Evolutionary conservation across 2,329 filamentous ascomycete species (phyloP).

Genomic region (Nigrospora osmanthi): DNA sequence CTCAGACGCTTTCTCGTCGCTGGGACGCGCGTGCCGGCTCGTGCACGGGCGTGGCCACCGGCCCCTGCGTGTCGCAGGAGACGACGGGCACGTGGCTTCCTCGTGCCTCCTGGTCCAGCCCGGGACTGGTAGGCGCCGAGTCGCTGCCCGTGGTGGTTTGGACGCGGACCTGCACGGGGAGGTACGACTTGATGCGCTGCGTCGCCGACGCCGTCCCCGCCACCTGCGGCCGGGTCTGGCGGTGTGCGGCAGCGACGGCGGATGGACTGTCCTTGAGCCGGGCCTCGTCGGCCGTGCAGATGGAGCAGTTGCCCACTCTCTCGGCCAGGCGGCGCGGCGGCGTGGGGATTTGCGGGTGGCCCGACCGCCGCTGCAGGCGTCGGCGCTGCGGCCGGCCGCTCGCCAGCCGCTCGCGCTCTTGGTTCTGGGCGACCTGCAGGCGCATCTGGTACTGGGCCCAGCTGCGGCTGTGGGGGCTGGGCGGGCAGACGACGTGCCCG

Average conservation of each 20-base stretch:
- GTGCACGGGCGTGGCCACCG: not conserved
- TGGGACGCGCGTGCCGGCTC: not conserved
- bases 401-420: not conserved
- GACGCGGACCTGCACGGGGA: slow-evolving; percentile 1
- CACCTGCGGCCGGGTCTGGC: too few relatives aligned
- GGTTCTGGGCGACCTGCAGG: not conserved
- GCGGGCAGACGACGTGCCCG: slow-evolving; percentile 17
- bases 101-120: not conserved
- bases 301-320: slow-evolving; percentile 16
- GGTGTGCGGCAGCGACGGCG: too few relatives aligned
- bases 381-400: slow-evolving; percentile 8
- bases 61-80: not conserved
- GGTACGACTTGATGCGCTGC: slow-evolving; percentile 1
- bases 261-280: slow-evolving; percentile 3
- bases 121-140: not conserved
- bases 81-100: slow-evolving; percentile 1
- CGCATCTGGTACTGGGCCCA: slow-evolving; percentile 2
- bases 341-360: slow-evolving; percentile 9
- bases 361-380: slow-evolving; percentile 12
- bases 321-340: slow-evolving; percentile 10
- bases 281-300: slow-evolving; percentile 14
- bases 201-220: not conserved
- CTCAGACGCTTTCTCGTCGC: not conserved
- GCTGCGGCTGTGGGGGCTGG: slow-evolving; percentile 5
- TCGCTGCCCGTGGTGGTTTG: not conserved